These are phyloP conservation scores for Lactifluus volemus DNA, from an alignment of 768 basidiomycete genomes.

Conservation along the genomic window DNA sequence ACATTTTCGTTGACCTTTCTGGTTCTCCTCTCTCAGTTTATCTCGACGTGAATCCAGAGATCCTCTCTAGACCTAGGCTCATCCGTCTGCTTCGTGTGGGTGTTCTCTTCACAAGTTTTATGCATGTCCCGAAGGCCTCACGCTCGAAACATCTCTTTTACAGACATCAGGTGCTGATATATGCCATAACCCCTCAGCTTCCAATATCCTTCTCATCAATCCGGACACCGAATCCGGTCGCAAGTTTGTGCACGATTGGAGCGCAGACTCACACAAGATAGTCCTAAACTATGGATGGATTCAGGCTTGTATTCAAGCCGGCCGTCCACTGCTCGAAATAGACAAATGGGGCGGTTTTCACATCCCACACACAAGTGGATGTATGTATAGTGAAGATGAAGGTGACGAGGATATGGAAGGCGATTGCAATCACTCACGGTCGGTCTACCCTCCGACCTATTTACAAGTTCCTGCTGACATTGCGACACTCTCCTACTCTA, in stretches of 20 bases:
- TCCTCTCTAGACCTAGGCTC: slow-evolving; percentile 41
- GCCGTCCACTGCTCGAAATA: slow-evolving; percentile 35
- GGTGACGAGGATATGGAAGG: slow-evolving; percentile 4
- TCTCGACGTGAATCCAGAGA: slow-evolving; percentile 44
- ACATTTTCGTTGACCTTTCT: slow-evolving; percentile 33
- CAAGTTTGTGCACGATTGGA: slow-evolving; percentile 53
- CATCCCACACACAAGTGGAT: slow-evolving; percentile 19
- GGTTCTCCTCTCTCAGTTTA: slow-evolving; percentile 42
- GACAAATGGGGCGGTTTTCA: slow-evolving; percentile 44
- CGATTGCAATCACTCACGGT: background rate
- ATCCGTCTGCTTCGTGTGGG: slow-evolving; percentile 29
- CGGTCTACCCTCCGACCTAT: background rate
- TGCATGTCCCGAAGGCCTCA: background rate
- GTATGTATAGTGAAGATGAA: slow-evolving; percentile 8
- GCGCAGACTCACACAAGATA: slow-evolving; percentile 36
- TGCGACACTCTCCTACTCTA: background rate
- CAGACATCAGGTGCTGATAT: slow-evolving; percentile 51
- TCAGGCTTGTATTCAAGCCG: slow-evolving; percentile 34
- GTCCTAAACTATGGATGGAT: slow-evolving; percentile 51
- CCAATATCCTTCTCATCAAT: slow-evolving; percentile 54
- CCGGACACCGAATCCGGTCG: slow-evolving; percentile 41
- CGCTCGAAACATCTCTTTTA: background rate
- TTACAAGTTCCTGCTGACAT: background rate
- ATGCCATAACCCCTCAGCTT: slow-evolving; percentile 40
- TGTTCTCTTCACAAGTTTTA: background rate